Percentiles rank a stretch among this genome's conserved stretches.
Evolutionary conservation across 2,329 filamentous ascomycete genomes (phyloP).

Genomic region (Colletotrichum melonis): DNA sequence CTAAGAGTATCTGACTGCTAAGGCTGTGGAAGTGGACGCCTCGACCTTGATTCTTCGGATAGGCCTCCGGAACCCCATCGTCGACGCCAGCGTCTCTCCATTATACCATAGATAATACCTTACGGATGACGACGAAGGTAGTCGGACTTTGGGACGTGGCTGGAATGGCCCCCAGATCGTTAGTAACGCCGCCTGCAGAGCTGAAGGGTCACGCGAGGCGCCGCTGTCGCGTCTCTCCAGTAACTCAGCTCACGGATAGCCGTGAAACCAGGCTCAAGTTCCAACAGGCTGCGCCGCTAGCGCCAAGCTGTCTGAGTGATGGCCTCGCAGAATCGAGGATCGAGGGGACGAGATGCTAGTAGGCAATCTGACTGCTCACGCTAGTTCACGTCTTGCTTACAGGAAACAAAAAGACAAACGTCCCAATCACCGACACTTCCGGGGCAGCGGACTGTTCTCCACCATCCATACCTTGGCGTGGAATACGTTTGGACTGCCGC

Average conservation of each 20-base stretch:
- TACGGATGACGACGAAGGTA: background rate
- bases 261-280: constrained; percentile 1
- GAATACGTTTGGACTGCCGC: background rate
- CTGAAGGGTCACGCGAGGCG: constrained; percentile 3
- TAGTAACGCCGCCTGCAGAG: background rate
- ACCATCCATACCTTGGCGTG: background rate
- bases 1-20: background rate
- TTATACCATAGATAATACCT: background rate
- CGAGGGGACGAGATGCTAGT: constrained; percentile 4
- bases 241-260: constrained; percentile 3
- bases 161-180: background rate
- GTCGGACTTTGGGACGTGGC: background rate
- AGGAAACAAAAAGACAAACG: background rate
- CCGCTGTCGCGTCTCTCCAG: constrained; percentile 7
- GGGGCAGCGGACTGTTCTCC: constrained; percentile 5
- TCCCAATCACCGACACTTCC: constrained; percentile 26
- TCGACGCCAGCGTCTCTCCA: constrained; percentile 12
- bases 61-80: constrained; percentile 12
- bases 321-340: background rate
- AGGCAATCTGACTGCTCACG: background rate
- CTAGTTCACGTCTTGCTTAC: constrained; percentile 5
- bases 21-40: background rate
- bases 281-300: constrained; percentile 1
- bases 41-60: constrained; percentile 4
- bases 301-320: background rate